Percentiles rank a stretch among this genome's conserved stretches.
These are phyloP conservation scores for Septoria linicola DNA, from an alignment of 2,329 filamentous ascomycete species.

Conservation along the genomic window DNA sequence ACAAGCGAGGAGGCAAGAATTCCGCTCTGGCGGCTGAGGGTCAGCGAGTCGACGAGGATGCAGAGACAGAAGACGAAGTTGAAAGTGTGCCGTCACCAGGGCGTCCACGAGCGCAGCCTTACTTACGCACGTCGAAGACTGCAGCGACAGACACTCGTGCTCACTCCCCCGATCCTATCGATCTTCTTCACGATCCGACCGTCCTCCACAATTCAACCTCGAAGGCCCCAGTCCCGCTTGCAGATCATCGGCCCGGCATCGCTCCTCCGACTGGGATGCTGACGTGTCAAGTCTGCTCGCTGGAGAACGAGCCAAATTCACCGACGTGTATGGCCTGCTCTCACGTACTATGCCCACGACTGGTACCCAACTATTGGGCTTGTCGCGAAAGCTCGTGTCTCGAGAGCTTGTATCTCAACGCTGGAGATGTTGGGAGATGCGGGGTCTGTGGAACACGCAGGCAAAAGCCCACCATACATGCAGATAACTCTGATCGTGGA, in stretches of 20 bases:
- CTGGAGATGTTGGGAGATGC: constrained; percentile 67
- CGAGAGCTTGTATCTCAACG: constrained; percentile 62
- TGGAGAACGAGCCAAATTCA: constrained; percentile 56
- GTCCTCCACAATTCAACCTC: neutral
- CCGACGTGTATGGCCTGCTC: constrained; percentile 68
- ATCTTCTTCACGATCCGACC: too few species aligned
- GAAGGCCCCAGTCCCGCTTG: neutral
- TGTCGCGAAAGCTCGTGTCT: constrained; percentile 60
- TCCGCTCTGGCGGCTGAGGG: neutral
- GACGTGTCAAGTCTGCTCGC: constrained; percentile 63
- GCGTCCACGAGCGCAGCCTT: neutral
- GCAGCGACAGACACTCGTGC: too few species aligned
- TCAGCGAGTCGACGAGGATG: constrained; percentile 11
- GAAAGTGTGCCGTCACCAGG: neutral
- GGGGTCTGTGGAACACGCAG: constrained; percentile 61
- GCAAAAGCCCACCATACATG: neutral
- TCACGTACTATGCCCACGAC: constrained; percentile 62
- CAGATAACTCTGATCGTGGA: constrained; percentile 1
- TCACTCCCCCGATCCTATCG: too few species aligned
- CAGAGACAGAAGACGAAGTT: constrained; percentile 22
- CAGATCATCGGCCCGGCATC: neutral
- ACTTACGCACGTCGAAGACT: too few species aligned
- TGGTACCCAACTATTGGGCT: constrained; percentile 61
- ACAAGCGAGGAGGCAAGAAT: neutral
- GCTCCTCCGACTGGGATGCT: constrained; percentile 34